Evolutionary conservation across 192 early-diverging fungal genomes (phyloP).

Genomic region (Chytriomyces sp.): DNA sequence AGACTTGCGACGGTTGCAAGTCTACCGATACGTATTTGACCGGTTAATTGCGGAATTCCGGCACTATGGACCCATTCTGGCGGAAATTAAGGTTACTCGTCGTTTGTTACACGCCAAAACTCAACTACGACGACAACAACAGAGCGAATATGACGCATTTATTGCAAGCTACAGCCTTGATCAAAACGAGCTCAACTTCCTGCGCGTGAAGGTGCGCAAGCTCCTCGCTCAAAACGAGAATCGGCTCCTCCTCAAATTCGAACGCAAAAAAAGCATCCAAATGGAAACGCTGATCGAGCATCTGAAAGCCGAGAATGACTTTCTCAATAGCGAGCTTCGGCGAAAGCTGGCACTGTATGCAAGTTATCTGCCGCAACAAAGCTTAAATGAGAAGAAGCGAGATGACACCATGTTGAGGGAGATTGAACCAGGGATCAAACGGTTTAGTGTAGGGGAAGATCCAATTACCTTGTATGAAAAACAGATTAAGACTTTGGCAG

Average conservation of each 20-base stretch:
- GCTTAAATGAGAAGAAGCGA: conserved; percentile 39
- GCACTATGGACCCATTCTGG: conserved; percentile 49
- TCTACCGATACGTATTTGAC: conserved; percentile 47
- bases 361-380: conserved; percentile 47
- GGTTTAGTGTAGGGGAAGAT: conserved; percentile 38
- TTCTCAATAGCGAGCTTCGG: conserved; percentile 43
- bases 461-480: conserved; percentile 45
- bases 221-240: conserved; percentile 55
- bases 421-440: conserved; percentile 18
- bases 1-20: conserved; percentile 42
- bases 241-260: conserved; percentile 52
- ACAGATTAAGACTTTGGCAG: conserved; percentile 32
- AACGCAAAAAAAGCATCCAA: conserved; percentile 42
- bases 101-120: background rate
- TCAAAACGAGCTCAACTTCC: conserved; percentile 46
- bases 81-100: conserved; percentile 52
- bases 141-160: conserved; percentile 54
- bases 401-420: conserved; percentile 39
- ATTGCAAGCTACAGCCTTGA: conserved; percentile 40
- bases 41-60: conserved; percentile 49
- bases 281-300: conserved; percentile 39
- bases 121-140: background rate
- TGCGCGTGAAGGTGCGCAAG: conserved; percentile 52
- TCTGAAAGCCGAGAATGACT: conserved; percentile 42
- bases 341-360: conserved; percentile 53